Base-by-base conservation (phyloP, 2,329 filamentous ascomycete species). In the Penicillium sumatraense region DNA sequence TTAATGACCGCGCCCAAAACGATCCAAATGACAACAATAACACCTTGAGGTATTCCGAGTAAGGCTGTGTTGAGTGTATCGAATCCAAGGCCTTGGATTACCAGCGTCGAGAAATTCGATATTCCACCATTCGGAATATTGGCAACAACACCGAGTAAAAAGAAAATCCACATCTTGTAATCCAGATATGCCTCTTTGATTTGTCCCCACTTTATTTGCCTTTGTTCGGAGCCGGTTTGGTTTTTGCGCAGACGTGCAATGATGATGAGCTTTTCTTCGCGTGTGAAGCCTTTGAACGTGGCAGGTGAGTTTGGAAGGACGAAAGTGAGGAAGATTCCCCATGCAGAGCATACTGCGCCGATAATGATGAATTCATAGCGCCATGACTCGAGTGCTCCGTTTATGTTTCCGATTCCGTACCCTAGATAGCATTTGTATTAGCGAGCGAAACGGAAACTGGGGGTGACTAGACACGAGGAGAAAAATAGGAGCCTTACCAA, bases 351-450 rank as follows among this genome's bases (percentile, higher is more conserved):
- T 14, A 72, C 45, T 8, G 63, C 64, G 10, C 70, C 70, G 18
- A 70, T 62, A 20, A 67, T 63, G 16, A 73, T 44, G 29, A 70
- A 72, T 27, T 72, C 63, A 14, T 70, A 66, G 47, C 49, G 61
- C 69, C 56, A 72, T 49, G 59, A 67, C 2, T 49, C 40, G 2
- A 66, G 35, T 16, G 59, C 21, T 5, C 58, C 48, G 3, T 61
- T 40, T 49, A 74, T 72, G 49, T 78, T 73, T 5, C 76, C 77
- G 31, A 80, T 78, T 0, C 74, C 78, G 38, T 76, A 79, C 0
- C 74, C 75, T 1, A 80, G 64, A 10, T 59, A 59, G 51, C 63
- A 31, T 5, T 4, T 3, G 7, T 14, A 14, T 31, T 14, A 31
- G 29, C n/a, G n/a, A n/a, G n/a, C n/a, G n/a, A n/a, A n/a, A n/a